Percentiles rank a stretch among this genome's conserved stretches.
phyloP scores from a whole-genome alignment of 2,329 filamentous ascomycete species.

The Cordyceps tenuipes region DNA sequence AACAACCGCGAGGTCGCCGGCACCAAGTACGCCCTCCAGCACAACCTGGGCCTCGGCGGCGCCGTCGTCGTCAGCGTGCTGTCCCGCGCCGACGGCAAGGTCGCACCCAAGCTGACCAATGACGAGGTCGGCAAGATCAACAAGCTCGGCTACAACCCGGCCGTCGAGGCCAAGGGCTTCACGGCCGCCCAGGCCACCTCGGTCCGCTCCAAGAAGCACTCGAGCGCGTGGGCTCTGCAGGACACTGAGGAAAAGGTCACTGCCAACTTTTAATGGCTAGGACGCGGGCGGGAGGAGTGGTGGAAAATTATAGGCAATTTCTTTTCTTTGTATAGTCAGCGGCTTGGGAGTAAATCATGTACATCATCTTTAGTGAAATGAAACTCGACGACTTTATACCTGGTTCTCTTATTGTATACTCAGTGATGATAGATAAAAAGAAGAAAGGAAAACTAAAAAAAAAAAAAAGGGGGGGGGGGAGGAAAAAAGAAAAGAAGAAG shows the following conservation, averaged over 20 bases:
- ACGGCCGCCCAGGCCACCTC: constrained; percentile 65
- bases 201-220: constrained; percentile 58
- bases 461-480: no score
- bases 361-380: constrained; percentile 9
- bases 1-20: constrained; percentile 70
- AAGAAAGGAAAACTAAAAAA: no score
- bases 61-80: constrained; percentile 89
- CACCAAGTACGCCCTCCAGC: constrained; percentile 72
- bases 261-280: constrained; percentile 24
- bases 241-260: constrained; percentile 44
- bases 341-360: constrained; percentile 9
- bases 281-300: neutral
- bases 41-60: constrained; percentile 87
- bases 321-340: constrained; percentile 9
- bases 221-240: constrained; percentile 67
- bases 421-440: no score
- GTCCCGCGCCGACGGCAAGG: constrained; percentile 68
- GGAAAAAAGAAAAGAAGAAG: neutral
- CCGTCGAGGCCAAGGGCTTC: constrained; percentile 81
- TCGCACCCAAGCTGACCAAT: constrained; percentile 50
- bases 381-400: constrained; percentile 4
- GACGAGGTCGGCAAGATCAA: constrained; percentile 57
- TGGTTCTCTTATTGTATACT: neutral
- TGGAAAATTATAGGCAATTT: neutral
- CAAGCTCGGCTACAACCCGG: constrained; percentile 82